These are phyloP conservation scores for Phaffia tasmanica DNA, from an alignment of 768 basidiomycete species.

Conservation along the genomic window DNA sequence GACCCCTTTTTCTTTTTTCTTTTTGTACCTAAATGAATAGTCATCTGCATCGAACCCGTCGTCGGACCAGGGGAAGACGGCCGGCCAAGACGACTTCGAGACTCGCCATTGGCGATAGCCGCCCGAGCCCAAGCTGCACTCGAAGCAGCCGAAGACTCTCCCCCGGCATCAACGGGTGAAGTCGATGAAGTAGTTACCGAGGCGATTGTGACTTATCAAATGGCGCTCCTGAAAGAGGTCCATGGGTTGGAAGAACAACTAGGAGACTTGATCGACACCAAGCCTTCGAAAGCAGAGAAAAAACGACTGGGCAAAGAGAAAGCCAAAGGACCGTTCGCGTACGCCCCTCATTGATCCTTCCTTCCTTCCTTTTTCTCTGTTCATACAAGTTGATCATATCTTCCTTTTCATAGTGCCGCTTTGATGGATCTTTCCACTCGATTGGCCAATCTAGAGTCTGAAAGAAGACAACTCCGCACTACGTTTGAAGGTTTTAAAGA, in stretches of 20 bases:
- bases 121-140: constrained; percentile 26
- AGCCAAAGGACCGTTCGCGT: constrained; percentile 21
- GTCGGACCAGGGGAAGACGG: constrained; percentile 33
- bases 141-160: constrained; percentile 16
- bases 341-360: background rate
- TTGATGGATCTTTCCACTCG: constrained; percentile 21
- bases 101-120: constrained; percentile 33
- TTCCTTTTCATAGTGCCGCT: constrained; percentile 7
- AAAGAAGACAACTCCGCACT: constrained; percentile 13
- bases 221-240: constrained; percentile 33
- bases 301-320: background rate
- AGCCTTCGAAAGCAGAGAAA: constrained; percentile 2
- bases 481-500: constrained; percentile 24
- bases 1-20: background rate
- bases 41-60: constrained; percentile 37
- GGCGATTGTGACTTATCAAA: constrained; percentile 36
- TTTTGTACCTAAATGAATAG: constrained; percentile 20
- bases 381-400: constrained; percentile 1
- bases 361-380: background rate
- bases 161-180: background rate
- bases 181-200: constrained; percentile 35
- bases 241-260: constrained; percentile 24
- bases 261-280: constrained; percentile 27
- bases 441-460: constrained; percentile 25
- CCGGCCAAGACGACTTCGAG: constrained; percentile 35